phyloP scores from a whole-genome alignment of 1,284 basidiomycete genomes.

The Leccinum pachyderme region DNA sequence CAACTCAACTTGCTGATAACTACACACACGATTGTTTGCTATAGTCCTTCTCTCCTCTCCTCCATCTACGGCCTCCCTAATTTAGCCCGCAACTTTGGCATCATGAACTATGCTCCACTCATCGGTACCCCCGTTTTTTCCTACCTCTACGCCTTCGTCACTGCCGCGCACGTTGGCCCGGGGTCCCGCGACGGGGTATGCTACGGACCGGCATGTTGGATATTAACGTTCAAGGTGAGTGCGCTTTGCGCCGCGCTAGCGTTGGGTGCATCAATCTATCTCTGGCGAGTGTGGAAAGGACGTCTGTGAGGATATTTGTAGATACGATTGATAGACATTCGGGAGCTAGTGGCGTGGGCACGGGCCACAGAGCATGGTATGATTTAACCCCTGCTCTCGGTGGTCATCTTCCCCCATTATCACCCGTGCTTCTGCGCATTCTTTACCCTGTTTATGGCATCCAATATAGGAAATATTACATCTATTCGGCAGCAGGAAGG shows the following conservation, averaged over 20 bases:
- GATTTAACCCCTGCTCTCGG: too few relatives aligned
- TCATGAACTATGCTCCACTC: constrained; percentile 71
- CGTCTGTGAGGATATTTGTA: constrained; percentile 39
- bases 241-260: constrained; percentile 44
- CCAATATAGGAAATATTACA: too few relatives aligned
- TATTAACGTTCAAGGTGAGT: constrained; percentile 57
- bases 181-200: constrained; percentile 45
- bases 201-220: constrained; percentile 61
- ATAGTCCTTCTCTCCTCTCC: constrained; percentile 65
- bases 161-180: constrained; percentile 44
- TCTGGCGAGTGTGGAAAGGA: constrained; percentile 65
- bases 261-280: constrained; percentile 40
- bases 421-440: too few relatives aligned
- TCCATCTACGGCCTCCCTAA: constrained; percentile 68
- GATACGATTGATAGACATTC: background rate
- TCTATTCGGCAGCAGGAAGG: too few relatives aligned
- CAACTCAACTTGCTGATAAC: background rate
- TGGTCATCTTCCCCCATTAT: too few relatives aligned
- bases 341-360: background rate
- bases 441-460: too few relatives aligned
- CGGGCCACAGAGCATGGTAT: background rate
- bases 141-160: constrained; percentile 69
- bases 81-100: constrained; percentile 71
- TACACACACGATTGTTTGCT: background rate
- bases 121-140: constrained; percentile 71